Evolutionary conservation across 2,329 filamentous ascomycete species (phyloP).

Genomic region (Penicillium sp.): DNA sequence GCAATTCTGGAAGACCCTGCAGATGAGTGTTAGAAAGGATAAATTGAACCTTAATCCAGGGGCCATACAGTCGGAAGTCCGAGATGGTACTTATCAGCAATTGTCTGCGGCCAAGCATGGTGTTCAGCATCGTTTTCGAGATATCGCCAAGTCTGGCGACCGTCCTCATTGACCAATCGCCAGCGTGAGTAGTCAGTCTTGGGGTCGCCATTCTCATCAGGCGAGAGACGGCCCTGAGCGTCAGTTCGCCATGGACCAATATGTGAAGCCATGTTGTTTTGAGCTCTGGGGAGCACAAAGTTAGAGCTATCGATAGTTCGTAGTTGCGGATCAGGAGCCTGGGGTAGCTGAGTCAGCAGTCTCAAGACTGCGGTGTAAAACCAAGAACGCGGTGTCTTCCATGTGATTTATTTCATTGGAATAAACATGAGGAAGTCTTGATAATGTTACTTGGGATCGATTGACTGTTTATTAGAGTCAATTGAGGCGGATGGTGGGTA

Average conservation of each 20-base stretch:
- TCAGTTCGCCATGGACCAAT: constrained; percentile 34
- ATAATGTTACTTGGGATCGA: background rate
- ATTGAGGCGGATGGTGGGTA: background rate
- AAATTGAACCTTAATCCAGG: constrained; percentile 3
- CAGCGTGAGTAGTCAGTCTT: constrained; percentile 77
- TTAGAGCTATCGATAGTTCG: constrained; percentile 4
- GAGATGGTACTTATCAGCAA: constrained; percentile 84
- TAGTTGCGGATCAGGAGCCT: constrained; percentile 1
- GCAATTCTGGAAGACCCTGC: constrained; percentile 69
- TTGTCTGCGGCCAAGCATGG: constrained; percentile 75
- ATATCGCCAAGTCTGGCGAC: constrained; percentile 92
- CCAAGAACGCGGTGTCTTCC: constrained; percentile 5
- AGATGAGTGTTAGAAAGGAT: constrained; percentile 1
- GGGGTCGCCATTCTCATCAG: constrained; percentile 34
- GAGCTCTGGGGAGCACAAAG: background rate
- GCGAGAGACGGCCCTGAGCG: constrained; percentile 32
- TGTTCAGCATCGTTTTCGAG: constrained; percentile 65
- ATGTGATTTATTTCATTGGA: constrained; percentile 3
- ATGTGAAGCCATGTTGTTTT: constrained; percentile 23
- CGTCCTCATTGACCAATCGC: constrained; percentile 76
- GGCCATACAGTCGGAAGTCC: constrained; percentile 66
- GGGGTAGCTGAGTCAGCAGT: constrained; percentile 22
- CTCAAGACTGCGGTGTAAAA: constrained; percentile 19
- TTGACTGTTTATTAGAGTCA: background rate
- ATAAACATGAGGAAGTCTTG: background rate